A percentile compares a stretch with the other conserved stretches of the same genome.
These are phyloP conservation scores for Podaxis pistillaris DNA, from an alignment of 768 basidiomycete genomes.

Conservation along the genomic window DNA sequence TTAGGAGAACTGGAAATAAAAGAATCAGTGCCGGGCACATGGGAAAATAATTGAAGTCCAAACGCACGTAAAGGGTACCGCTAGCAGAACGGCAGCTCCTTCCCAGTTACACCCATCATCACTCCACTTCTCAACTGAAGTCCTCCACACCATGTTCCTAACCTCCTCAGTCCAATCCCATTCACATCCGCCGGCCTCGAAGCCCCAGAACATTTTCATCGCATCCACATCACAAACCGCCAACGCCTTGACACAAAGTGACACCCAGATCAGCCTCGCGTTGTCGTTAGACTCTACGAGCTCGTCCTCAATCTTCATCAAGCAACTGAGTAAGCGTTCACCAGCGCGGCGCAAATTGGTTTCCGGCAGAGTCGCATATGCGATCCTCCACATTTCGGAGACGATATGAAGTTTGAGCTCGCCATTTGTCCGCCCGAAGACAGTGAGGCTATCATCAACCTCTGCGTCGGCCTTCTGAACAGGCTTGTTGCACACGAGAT, in stretches of 20 bases:
- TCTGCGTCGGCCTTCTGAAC: conserved; percentile 12
- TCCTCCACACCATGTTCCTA: conserved; percentile 54
- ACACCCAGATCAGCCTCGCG: conserved; percentile 57
- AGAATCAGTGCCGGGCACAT: no score
- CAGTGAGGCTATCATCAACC: background rate
- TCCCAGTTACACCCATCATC: conserved; percentile 52
- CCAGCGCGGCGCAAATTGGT: conserved; percentile 41
- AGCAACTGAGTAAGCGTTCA: conserved; percentile 43
- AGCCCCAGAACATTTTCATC: conserved; percentile 57
- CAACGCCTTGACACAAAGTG: conserved; percentile 54
- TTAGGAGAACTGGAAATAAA: background rate
- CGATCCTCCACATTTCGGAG: conserved; percentile 54
- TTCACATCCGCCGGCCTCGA: conserved; percentile 27
- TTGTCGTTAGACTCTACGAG: conserved; percentile 42
- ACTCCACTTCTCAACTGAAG: conserved; percentile 56
- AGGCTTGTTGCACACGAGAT: conserved; percentile 26
- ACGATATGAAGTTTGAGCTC: conserved; percentile 58
- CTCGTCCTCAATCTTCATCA: conserved; percentile 47
- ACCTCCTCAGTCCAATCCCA: conserved; percentile 42
- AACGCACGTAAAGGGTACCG: conserved; percentile 68
- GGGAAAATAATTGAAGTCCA: no score
- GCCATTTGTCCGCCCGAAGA: conserved; percentile 29
- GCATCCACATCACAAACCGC: conserved; percentile 41
- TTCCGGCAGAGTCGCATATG: conserved; percentile 41
- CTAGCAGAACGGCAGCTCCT: conserved; percentile 49